A percentile compares a stretch with the other conserved stretches of the same genome.
Conservation (phyloP, 257 asterid species). For the Nicotiana noctiflora region DNA sequence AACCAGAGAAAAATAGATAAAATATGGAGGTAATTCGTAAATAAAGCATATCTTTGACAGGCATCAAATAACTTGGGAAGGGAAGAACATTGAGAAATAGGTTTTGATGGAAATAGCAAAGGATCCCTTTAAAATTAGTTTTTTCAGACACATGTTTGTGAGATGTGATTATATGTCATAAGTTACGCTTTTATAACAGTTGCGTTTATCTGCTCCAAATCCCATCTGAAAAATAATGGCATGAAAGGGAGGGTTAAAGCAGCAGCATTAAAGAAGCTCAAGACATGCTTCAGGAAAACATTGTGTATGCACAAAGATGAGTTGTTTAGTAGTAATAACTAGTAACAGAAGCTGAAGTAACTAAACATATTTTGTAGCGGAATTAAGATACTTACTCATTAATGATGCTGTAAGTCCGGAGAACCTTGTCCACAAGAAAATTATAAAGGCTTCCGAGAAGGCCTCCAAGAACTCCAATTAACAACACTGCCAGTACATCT, state of each 20-base stretch:
- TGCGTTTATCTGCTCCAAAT: background rate
- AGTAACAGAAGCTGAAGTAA: background rate
- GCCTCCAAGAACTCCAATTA: constrained; percentile 86
- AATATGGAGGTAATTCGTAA: background rate
- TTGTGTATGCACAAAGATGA: background rate
- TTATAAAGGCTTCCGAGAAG: constrained; percentile 79
- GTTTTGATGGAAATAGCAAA: background rate
- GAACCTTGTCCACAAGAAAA: constrained; percentile 82
- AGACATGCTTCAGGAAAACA: constrained; percentile 1
- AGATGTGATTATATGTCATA: background rate
- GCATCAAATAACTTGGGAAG: background rate
- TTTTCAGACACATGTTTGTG: background rate
- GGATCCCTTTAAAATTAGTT: background rate
- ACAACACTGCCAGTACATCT: constrained; percentile 73
- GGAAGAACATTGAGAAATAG: background rate
- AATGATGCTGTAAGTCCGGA: constrained; percentile 65
- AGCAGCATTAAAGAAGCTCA: background rate
- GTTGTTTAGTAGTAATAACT: background rate
- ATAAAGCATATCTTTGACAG: background rate
- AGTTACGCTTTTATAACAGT: background rate
- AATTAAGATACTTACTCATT: constrained; percentile 58
- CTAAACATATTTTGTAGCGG: constrained; percentile 1
- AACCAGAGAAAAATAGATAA: background rate
- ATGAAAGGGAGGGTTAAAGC: background rate
- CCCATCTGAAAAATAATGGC: background rate